A percentile compares a stretch with the other conserved stretches of the same genome.
Evolutionary conservation across 2,329 filamentous ascomycete species (phyloP).

Genomic region (Arthrobotrys entomopaga): DNA sequence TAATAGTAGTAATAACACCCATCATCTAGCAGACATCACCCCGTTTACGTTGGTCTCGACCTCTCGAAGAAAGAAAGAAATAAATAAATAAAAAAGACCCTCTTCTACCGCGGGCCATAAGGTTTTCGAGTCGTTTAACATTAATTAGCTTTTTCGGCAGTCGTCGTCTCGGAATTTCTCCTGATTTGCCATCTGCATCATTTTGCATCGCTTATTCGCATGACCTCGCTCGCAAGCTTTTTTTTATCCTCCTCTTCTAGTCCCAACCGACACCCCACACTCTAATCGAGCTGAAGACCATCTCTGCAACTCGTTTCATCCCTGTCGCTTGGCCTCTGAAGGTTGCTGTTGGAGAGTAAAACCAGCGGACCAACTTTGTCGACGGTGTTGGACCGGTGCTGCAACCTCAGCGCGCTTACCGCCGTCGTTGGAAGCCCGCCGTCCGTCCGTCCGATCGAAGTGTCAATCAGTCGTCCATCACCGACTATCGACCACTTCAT

Average conservation of each 20-base stretch:
- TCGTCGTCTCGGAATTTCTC: constrained; percentile 2
- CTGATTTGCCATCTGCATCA: constrained; percentile 21
- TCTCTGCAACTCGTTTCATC: constrained; percentile 5
- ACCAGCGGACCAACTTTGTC: not conserved
- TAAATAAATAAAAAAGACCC: too few species aligned
- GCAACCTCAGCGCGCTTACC: constrained; percentile 15
- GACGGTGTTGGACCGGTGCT: constrained; percentile 16
- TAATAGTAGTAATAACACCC: constrained; percentile 46
- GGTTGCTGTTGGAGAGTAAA: constrained; percentile 14
- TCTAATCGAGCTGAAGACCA: constrained; percentile 7
- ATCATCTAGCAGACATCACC: constrained; percentile 29
- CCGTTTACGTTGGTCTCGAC: not conserved
- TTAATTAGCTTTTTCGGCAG: not conserved
- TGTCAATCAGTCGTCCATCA: not conserved
- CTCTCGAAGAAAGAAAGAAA: constrained; percentile 5
- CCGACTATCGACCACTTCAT: not conserved
- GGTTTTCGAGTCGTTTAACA: constrained; percentile 10
- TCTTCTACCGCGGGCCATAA: not conserved
- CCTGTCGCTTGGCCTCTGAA: constrained; percentile 3
- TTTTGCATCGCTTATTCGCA: constrained; percentile 29
- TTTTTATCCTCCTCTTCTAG: not conserved
- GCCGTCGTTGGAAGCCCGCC: too few species aligned
- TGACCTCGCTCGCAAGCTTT: not conserved
- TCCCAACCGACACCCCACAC: not conserved
- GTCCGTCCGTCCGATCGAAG: not conserved